phyloP scores from a whole-genome alignment of 1,284 basidiomycete species.

The Rhodotorula sp. region DNA sequence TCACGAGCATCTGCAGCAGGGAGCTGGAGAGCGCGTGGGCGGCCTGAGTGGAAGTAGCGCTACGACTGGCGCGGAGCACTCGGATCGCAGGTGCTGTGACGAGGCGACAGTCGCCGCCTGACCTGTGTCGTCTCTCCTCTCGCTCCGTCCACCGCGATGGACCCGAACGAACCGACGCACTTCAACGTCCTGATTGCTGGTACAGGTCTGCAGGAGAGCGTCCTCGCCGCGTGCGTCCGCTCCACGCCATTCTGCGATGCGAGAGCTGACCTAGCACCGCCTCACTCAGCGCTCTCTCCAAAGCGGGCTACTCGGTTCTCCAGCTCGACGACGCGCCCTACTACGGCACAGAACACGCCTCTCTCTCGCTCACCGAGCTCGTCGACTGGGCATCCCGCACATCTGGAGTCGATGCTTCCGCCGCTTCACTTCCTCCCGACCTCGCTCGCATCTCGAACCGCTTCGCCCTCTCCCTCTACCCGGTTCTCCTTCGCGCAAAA shows the following conservation, averaged over 20 bases:
- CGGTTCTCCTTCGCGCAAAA: conserved; percentile 74
- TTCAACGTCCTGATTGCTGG: conserved; percentile 85
- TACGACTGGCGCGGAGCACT: too few species aligned
- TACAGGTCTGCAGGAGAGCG: conserved; percentile 69
- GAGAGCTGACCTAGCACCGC: not conserved
- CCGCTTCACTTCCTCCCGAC: conserved; percentile 52
- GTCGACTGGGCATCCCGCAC: conserved; percentile 59
- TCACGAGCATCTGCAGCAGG: too few species aligned
- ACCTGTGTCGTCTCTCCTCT: not conserved
- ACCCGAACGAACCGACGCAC: conserved; percentile 43
- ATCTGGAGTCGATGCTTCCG: conserved; percentile 6
- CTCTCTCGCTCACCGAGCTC: conserved; percentile 78
- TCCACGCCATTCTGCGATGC: not conserved
- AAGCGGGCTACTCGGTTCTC: conserved; percentile 79
- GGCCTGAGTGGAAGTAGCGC: too few species aligned
- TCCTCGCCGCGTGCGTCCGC: conserved; percentile 74
- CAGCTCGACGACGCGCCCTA: conserved; percentile 83
- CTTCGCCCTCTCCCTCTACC: conserved; percentile 82
- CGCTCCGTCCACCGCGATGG: conserved; percentile 19
- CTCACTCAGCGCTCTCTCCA: conserved; percentile 65
- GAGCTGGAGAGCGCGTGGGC: too few species aligned
- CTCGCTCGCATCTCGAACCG: conserved; percentile 58
- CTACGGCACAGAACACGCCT: conserved; percentile 83
- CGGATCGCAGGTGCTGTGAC: too few species aligned
- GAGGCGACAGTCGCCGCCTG: not conserved